phyloP scores from a whole-genome alignment of 2,329 filamentous ascomycete genomes.

The Nemania serpens region DNA sequence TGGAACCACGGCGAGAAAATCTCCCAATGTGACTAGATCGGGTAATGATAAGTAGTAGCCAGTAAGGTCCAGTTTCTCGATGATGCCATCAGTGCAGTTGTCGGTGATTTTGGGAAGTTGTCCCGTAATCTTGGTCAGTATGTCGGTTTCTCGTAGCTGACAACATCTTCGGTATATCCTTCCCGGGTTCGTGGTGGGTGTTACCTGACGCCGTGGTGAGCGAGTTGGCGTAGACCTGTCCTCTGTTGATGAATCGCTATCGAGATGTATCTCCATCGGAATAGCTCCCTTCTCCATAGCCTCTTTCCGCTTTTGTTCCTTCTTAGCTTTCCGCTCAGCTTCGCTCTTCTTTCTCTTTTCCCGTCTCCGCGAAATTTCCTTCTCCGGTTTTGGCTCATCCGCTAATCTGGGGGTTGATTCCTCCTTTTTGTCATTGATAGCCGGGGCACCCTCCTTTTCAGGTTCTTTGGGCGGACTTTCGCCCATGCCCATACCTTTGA shows the following conservation, averaged over 20 bases:
- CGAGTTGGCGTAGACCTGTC: constrained; percentile 36
- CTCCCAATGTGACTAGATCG: constrained; percentile 85
- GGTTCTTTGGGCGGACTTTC: constrained; percentile 48
- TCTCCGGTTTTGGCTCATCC: constrained; percentile 41
- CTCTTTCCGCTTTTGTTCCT: constrained; percentile 82
- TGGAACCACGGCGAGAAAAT: constrained; percentile 92
- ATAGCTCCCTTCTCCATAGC: constrained; percentile 87
- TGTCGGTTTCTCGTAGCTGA: constrained; percentile 88
- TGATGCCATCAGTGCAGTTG: constrained; percentile 70
- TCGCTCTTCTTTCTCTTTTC: constrained; percentile 97
- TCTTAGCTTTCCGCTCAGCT: constrained; percentile 87
- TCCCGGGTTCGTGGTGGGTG: constrained; percentile 86
- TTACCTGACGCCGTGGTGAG: constrained; percentile 60
- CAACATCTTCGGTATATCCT: constrained; percentile 94
- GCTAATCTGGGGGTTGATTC: constrained; percentile 37
- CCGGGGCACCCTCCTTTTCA: constrained; percentile 43
- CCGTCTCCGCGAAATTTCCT: constrained; percentile 71
- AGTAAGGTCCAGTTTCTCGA: constrained; percentile 81
- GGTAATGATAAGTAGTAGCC: constrained; percentile 82
- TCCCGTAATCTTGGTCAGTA: constrained; percentile 88
- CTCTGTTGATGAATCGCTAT: constrained; percentile 63
- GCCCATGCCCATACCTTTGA: constrained; percentile 49
- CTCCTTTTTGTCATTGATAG: constrained; percentile 36
- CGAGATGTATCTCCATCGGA: constrained; percentile 79
- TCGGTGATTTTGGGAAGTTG: constrained; percentile 78